Percentiles rank a stretch among this genome's conserved stretches.
phyloP scores from a whole-genome alignment of 352 stramenopile species.

The Pythium phragmitis region DNA sequence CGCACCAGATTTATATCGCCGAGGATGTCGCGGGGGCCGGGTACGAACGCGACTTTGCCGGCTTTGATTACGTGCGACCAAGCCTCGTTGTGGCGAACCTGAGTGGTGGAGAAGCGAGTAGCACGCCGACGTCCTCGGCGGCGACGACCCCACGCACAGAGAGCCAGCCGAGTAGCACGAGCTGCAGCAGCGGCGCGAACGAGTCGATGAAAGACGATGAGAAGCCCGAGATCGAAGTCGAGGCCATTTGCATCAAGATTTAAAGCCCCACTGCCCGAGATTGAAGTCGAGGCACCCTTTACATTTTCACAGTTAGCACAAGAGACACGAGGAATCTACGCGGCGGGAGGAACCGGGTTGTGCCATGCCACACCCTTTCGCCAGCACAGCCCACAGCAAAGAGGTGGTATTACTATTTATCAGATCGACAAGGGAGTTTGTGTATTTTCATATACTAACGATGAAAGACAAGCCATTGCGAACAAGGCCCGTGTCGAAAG shows the following conservation, averaged over 20 bases:
- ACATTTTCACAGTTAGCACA: no score
- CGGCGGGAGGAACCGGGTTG: constrained; percentile 13
- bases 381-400: constrained; percentile 1
- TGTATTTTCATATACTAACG: no score
- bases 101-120: background rate
- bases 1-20: constrained; percentile 77
- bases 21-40: constrained; percentile 52
- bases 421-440: background rate
- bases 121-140: constrained; percentile 17
- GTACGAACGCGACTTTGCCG: constrained; percentile 79
- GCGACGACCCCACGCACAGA: constrained; percentile 25
- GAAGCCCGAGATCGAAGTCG: constrained; percentile 61
- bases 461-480: no score
- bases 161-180: constrained; percentile 24
- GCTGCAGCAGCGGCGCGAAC: constrained; percentile 33
- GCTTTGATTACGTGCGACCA: constrained; percentile 79
- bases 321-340: constrained; percentile 11
- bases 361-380: constrained; percentile 14
- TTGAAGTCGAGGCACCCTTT: background rate
- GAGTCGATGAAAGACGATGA: constrained; percentile 44
- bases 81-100: constrained; percentile 5
- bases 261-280: constrained; percentile 21
- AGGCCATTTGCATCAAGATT: constrained; percentile 63
- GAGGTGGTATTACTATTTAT: constrained; percentile 18
- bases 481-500: no score